These are phyloP conservation scores for Daldinia caldariorum DNA, from an alignment of 495 filamentous ascomycete species.

Conservation along the genomic window DNA sequence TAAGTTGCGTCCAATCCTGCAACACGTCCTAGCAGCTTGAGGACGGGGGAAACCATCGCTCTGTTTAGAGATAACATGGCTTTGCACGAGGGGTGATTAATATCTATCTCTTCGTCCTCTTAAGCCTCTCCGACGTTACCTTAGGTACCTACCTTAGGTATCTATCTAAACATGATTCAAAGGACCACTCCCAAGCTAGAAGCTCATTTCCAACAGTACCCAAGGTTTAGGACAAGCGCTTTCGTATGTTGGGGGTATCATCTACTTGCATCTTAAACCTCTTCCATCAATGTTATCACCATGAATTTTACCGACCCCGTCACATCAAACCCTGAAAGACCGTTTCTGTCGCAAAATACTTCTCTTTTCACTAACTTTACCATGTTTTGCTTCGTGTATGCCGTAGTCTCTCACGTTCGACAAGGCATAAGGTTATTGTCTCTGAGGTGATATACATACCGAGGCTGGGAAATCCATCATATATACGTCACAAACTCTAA, in stretches of 20 bases:
- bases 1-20: slow-evolving; percentile 3
- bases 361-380: neutral
- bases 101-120: neutral
- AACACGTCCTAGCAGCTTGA: too few relatives aligned
- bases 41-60: too few relatives aligned
- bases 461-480: neutral
- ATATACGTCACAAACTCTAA: neutral
- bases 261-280: slow-evolving; percentile 21
- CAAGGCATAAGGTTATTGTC: neutral
- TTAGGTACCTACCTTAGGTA: neutral
- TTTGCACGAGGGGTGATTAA: neutral
- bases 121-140: too few relatives aligned
- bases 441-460: neutral
- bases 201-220: slow-evolving; percentile 5
- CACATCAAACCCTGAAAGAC: neutral
- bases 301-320: slow-evolving; percentile 3
- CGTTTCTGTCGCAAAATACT: neutral
- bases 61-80: neutral
- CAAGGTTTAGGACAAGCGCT: slow-evolving; percentile 25
- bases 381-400: neutral
- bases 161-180: slow-evolving; percentile 3
- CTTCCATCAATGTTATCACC: slow-evolving; percentile 8
- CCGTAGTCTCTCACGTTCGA: neutral
- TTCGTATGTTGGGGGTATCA: slow-evolving; percentile 37
- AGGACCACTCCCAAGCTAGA: slow-evolving; percentile 10